Percentiles rank a stretch among this genome's conserved stretches.
Evolutionary conservation across 2,329 filamentous ascomycete genomes (phyloP).

Genomic region (Raffaelea albimanens): DNA sequence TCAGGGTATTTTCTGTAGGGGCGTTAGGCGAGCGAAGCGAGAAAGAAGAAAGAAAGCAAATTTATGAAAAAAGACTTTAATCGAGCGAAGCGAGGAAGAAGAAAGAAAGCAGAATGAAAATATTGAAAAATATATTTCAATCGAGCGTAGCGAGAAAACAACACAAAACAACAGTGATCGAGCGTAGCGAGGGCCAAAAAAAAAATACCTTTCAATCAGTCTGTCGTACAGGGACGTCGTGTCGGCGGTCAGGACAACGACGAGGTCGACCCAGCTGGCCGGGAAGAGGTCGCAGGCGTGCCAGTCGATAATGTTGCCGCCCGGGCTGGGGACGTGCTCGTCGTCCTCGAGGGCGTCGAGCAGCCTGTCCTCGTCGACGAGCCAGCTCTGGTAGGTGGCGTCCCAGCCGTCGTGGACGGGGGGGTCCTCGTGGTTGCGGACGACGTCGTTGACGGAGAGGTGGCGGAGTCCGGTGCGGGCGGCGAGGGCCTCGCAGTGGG

Average conservation of each 20-base stretch:
- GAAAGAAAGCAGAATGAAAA: too few species aligned
- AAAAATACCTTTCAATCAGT: constrained; percentile 55
- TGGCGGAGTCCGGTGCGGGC: constrained; percentile 66
- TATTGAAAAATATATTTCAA: too few species aligned
- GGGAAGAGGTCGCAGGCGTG: constrained; percentile 96
- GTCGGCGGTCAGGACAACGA: constrained; percentile 80
- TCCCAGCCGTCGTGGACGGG: constrained; percentile 83
- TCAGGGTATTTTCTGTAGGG: constrained; percentile 63
- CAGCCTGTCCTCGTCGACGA: constrained; percentile 90
- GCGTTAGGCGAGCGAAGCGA: not conserved
- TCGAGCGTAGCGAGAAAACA: not conserved
- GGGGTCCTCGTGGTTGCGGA: constrained; percentile 60
- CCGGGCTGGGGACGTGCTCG: constrained; percentile 56
- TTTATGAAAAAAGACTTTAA: not conserved
- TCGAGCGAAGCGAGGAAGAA: not conserved
- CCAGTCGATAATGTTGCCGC: constrained; percentile 92
- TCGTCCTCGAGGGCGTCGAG: constrained; percentile 70
- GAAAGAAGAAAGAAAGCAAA: not conserved
- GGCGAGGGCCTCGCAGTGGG: constrained; percentile 75
- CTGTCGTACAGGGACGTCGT: constrained; percentile 78
- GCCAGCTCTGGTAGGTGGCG: constrained; percentile 75
- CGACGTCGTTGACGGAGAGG: constrained; percentile 80
- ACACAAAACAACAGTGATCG: not conserved
- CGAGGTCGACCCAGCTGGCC: constrained; percentile 85
- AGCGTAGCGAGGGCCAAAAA: not conserved